phyloP scores from a whole-genome alignment of 129 eudicot species.

The Tagetes erecta region DNA sequence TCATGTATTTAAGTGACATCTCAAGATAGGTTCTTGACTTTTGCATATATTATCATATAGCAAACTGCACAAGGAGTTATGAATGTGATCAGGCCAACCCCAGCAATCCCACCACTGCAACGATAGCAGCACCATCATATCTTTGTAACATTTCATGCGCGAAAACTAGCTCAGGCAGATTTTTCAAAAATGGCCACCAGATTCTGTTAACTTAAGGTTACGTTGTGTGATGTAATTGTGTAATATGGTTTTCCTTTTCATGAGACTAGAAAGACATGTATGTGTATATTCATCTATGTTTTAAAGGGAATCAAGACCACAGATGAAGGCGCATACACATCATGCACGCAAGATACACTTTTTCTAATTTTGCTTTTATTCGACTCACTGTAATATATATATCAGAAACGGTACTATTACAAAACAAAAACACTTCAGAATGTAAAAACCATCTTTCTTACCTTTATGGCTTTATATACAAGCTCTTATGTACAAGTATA shows the following conservation, averaged over 20 bases:
- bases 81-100: conserved; percentile 80
- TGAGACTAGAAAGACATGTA: conserved; percentile 11
- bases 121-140: conserved; percentile 22
- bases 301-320: too few species aligned
- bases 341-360: too few species aligned
- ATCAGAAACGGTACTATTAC: too few species aligned
- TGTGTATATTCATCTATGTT: neutral
- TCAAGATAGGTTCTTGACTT: conserved; percentile 8
- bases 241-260: neutral
- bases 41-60: conserved; percentile 37
- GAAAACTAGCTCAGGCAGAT: neutral
- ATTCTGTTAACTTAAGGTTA: neutral
- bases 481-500: too few species aligned
- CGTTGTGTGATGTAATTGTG: neutral
- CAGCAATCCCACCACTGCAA: conserved; percentile 55
- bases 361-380: too few species aligned
- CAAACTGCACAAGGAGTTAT: conserved; percentile 98
- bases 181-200: neutral
- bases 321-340: too few species aligned
- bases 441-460: too few species aligned
- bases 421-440: too few species aligned
- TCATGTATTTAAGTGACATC: conserved; percentile 4
- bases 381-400: too few species aligned
- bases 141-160: neutral
- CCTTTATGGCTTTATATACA: too few species aligned